These are phyloP conservation scores for Beauveria pseudobassiana DNA, from an alignment of 2,329 filamentous ascomycete genomes.

Conservation along the genomic window DNA sequence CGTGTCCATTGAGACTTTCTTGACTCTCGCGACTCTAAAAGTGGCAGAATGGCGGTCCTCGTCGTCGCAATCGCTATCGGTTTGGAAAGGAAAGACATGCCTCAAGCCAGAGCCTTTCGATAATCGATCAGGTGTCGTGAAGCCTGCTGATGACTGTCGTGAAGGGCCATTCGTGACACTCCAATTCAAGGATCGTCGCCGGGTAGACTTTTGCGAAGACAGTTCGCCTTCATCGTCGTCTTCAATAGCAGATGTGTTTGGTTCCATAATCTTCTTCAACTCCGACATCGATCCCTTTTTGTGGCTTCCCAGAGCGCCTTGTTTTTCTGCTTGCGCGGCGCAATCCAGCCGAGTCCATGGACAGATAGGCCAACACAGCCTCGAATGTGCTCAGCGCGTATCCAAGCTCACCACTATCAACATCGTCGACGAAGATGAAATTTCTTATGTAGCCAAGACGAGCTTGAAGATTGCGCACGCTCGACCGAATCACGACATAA, in stretches of 20 bases:
- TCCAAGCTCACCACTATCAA: conserved; percentile 91
- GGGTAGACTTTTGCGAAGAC: conserved; percentile 29
- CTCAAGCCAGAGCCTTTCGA: conserved; percentile 55
- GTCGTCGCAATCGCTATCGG: conserved; percentile 32
- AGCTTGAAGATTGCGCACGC: conserved; percentile 80
- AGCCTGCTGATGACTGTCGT: conserved; percentile 32
- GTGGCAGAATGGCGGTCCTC: conserved; percentile 22
- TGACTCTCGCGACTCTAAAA: conserved; percentile 45
- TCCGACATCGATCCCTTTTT: conserved; percentile 69
- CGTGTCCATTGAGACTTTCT: conserved; percentile 84
- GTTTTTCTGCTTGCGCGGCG: conserved; percentile 82
- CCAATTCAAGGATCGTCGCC: conserved; percentile 40
- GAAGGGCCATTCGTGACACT: conserved; percentile 39
- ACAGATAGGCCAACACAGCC: conserved; percentile 82
- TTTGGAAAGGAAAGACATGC: conserved; percentile 88
- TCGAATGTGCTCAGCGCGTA: conserved; percentile 96
- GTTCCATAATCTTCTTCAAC: conserved; percentile 73
- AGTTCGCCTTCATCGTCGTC: conserved; percentile 38
- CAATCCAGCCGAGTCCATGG: conserved; percentile 71
- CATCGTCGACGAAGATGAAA: conserved; percentile 96
- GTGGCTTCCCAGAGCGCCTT: conserved; percentile 81
- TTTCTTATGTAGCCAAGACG: conserved; percentile 91
- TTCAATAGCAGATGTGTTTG: conserved; percentile 43
- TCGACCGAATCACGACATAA: conserved; percentile 85
- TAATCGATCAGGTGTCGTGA: conserved; percentile 41